Conservation (phyloP, 2,329 filamentous ascomycete genomes). For the Monosporascus sp. region DNA sequence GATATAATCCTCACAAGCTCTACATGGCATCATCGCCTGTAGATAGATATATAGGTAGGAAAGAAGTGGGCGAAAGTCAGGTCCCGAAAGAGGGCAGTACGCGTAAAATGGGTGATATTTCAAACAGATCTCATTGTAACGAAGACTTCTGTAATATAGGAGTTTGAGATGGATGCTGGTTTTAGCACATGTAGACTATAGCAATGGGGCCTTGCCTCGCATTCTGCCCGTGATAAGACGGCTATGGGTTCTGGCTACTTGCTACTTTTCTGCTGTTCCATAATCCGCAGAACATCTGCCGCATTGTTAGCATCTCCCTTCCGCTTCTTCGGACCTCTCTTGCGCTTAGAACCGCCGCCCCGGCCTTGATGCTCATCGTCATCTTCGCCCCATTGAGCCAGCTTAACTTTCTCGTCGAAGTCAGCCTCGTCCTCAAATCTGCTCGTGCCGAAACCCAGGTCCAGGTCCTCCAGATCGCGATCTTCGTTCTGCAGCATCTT, state of each 20-base stretch:
- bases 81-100: too few species aligned
- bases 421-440: slow-evolving; percentile 86
- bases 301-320: slow-evolving; percentile 76
- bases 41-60: too few species aligned
- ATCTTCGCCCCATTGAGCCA: slow-evolving; percentile 58
- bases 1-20: too few species aligned
- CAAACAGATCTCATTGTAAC: too few species aligned
- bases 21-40: too few species aligned
- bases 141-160: too few species aligned
- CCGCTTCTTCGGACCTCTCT: slow-evolving; percentile 67
- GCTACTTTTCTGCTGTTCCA: slow-evolving; percentile 54
- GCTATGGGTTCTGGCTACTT: slow-evolving; percentile 11
- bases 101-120: too few species aligned
- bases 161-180: too few species aligned
- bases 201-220: not conserved
- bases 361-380: slow-evolving; percentile 43
- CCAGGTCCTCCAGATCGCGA: slow-evolving; percentile 84
- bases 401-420: slow-evolving; percentile 62
- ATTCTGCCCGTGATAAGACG: not conserved
- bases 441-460: slow-evolving; percentile 89
- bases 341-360: slow-evolving; percentile 51
- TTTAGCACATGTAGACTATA: too few species aligned
- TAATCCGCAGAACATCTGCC: slow-evolving; percentile 71
- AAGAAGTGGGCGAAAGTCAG: too few species aligned
- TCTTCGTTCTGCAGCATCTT: slow-evolving; percentile 69